Evolutionary conservation across 2,329 filamentous ascomycete species (phyloP), one percentile per base, ranked within the genome.

Genomic region (Ophiobolus disseminans): DNA sequence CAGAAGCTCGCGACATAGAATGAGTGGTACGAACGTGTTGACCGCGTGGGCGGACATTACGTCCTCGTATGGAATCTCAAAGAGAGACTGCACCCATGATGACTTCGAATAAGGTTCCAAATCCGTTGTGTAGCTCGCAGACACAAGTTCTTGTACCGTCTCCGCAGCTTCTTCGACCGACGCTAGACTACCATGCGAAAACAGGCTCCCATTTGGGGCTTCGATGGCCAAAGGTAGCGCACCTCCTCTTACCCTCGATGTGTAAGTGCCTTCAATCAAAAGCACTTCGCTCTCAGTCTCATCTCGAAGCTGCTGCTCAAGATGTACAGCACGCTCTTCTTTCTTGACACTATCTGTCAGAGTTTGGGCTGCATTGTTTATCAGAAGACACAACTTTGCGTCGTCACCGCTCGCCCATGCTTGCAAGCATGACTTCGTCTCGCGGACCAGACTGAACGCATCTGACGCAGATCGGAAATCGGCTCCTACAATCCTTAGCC

Each of bases 321-420:
- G 39, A 14, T 45, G 16, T 11, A 34, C 26, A 20, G 47, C 51
- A 16, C 26, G 39, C 19, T 23, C 17, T 19, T 54, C 47, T 22
- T 47, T 54, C 32, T 45, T 42, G 7, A 57, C 34, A 35, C 48
- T 55, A 23, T 55, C 54, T 3, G 54, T 54, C 25, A 57, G 35
- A 11, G 54, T 57, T 31, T 57, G 54, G 10, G 54, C 54, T 16
- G 50, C 54, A 20, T 57, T 57, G 11, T 57, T 57, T 17, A 53
- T 38, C 19, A 53, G 30, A 8, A 37, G 25, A 28, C 40, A 36
- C 21, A 55, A 26, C 25, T 17, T 47, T n/a, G 38, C 10, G 7
- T 50, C 42, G 17, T 30, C 14, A n/a, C 54, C 44, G 19, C 39
- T 26, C 11, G 13, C 28, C 45, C 44, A 53, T 14, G n/a, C 32